These are phyloP conservation scores for Hordeum marinum DNA, from an alignment of 176 grass and related monocot species.

Conservation along the genomic window DNA sequence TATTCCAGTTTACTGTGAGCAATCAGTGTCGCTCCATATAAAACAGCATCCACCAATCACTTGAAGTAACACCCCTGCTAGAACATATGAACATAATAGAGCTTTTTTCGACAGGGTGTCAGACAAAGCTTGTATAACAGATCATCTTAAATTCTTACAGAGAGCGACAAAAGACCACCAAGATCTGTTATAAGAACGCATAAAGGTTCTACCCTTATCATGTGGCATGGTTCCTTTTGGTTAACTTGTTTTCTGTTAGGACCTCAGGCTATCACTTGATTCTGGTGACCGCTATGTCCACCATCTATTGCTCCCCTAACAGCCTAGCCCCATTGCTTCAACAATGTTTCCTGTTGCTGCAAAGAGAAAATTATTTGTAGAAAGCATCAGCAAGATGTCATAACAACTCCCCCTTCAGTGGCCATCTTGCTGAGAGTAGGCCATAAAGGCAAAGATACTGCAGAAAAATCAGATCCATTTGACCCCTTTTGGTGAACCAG, in stretches of 20 bases:
- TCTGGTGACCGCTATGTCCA: neutral
- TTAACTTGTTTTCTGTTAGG: constrained; percentile 1
- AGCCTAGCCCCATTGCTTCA: neutral
- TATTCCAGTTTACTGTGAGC: neutral
- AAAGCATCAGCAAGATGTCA: neutral
- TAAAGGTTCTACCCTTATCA: neutral
- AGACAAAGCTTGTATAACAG: neutral
- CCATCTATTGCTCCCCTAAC: neutral
- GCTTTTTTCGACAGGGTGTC: neutral
- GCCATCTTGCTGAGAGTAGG: neutral
- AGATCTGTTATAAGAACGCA: neutral
- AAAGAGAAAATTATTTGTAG: neutral
- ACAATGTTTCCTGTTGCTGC: neutral
- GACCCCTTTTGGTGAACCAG: neutral
- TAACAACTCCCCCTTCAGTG: neutral
- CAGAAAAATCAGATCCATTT: neutral
- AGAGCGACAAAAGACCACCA: neutral
- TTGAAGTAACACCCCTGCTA: neutral
- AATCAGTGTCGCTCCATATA: neutral
- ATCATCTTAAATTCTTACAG: neutral
- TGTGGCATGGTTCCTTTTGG: neutral
- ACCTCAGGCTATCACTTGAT: neutral
- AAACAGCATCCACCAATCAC: neutral
- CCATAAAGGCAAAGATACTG: neutral
- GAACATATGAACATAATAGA: neutral